These are phyloP conservation scores for Septoria petroselini DNA, from an alignment of 2,329 filamentous ascomycete species.

Conservation along the genomic window DNA sequence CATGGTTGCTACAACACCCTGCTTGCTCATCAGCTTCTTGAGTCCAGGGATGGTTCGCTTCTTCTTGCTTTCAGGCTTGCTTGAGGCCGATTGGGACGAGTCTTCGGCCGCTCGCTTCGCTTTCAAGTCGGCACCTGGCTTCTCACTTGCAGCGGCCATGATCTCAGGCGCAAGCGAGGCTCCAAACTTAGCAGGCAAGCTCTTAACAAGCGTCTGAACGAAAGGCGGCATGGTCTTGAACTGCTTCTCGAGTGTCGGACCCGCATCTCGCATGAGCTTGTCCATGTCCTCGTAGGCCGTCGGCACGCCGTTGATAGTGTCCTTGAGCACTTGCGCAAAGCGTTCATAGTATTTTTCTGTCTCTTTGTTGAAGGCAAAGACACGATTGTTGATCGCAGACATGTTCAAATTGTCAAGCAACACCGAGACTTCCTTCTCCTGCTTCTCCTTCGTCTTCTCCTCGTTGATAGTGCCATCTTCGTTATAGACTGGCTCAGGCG, in stretches of 20 bases:
- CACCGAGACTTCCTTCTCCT: conserved; percentile 69
- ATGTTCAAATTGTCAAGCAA: conserved; percentile 84
- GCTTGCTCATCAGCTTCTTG: conserved; percentile 77
- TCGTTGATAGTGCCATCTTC: conserved; percentile 39
- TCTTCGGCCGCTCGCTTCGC: conserved; percentile 32
- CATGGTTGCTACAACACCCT: conserved; percentile 80
- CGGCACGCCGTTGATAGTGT: conserved; percentile 86
- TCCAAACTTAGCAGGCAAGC: conserved; percentile 78
- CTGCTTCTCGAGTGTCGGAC: conserved; percentile 61
- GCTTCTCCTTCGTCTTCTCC: conserved; percentile 47
- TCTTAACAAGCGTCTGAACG: conserved; percentile 80
- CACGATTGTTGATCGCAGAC: conserved; percentile 77
- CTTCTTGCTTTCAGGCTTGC: conserved; percentile 31
- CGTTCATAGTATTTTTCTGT: conserved; percentile 75
- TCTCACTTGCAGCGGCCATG: conserved; percentile 75
- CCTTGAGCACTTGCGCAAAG: conserved; percentile 88
- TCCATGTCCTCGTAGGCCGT: conserved; percentile 91
- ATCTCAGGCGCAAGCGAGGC: conserved; percentile 74
- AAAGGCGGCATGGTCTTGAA: conserved; percentile 69
- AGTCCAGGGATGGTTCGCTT: conserved; percentile 67
- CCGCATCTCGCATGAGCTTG: conserved; percentile 61
- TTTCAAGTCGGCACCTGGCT: conserved; percentile 50
- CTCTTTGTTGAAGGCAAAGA: conserved; percentile 79
- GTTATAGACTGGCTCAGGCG: conserved; percentile 39
- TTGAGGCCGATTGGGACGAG: conserved; percentile 41